Base-by-base conservation (phyloP, 768 basidiomycete genomes). In the Lactifluus piperatus region DNA sequence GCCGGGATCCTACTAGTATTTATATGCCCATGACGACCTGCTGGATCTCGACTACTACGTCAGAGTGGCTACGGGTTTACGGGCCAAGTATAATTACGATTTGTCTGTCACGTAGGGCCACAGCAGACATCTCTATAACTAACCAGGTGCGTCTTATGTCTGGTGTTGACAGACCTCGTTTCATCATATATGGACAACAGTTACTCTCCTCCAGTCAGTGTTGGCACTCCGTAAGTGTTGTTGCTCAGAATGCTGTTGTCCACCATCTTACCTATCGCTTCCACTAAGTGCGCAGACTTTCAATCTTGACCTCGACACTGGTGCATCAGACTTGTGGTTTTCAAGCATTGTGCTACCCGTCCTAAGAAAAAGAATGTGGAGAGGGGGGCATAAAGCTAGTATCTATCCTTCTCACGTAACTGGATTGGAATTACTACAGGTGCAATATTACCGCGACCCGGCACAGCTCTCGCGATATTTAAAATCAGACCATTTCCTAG, bases 391-490 rank as follows among this genome's bases (percentile, higher is more conserved):
- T n/a, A n/a, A n/a, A n/a, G n/a, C n/a, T 14, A 6, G 8, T 10
- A 10, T 10, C 32, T 10, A 32, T 32, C 32, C 5, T 32, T 32
- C 32, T 32, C 5, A n/a, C n/a, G n/a, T n/a, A n/a, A 32, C 5
- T 10, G 10, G 32, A 10, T 43, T n/a, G n/a, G 41, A 6, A 20
- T 43, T 43, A 43, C 13, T 36, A 16, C 63, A 91, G 88, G 91
- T 91, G 1, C 91, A 94, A 68, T 94, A 93, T 67, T 94, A 77
- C 72, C 83, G 91, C 24, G 91, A 94, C 71, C 83, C 86, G 9
- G 69, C 69, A 16, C 81, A 81, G 41, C 71, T 88, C 30, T 74
- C 75, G 6, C 67, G 71, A 1, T 93, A 92, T 66, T 76, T 88
- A 36, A 63, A 70, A 1, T 69, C 79, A 2, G 87, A 83, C 68